Percentiles rank a stretch among this genome's conserved stretches.
Conservation (phyloP, 2,329 filamentous ascomycete species). For the Dothideomycetes sp. region DNA sequence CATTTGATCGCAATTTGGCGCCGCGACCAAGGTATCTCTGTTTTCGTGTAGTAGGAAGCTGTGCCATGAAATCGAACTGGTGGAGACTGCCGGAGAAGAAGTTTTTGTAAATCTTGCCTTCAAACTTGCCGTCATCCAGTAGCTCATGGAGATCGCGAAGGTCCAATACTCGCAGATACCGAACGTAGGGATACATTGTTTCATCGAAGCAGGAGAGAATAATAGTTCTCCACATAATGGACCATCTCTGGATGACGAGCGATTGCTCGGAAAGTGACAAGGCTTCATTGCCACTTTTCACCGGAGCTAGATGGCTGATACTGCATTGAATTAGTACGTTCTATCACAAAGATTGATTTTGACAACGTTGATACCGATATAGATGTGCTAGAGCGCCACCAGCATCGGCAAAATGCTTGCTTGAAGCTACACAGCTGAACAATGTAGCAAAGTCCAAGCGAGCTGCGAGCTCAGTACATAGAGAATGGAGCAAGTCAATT, state of each 20-base stretch:
- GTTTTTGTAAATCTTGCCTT: slow-evolving; percentile 42
- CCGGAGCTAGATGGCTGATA: slow-evolving; percentile 31
- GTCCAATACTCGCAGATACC: slow-evolving; percentile 54
- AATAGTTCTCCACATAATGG: slow-evolving; percentile 57
- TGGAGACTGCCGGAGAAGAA: slow-evolving; percentile 42
- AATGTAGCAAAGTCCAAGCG: slow-evolving; percentile 49
- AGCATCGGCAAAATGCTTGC: slow-evolving; percentile 44
- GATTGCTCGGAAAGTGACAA: slow-evolving; percentile 31
- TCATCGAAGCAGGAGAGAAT: slow-evolving; percentile 49
- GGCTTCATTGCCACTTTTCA: slow-evolving; percentile 33
- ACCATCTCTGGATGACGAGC: slow-evolving; percentile 44
- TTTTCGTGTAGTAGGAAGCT: slow-evolving; percentile 1
- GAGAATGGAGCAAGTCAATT: slow-evolving; percentile 49
- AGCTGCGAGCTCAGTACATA: slow-evolving; percentile 48
- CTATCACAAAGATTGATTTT: background rate
- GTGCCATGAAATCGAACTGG: slow-evolving; percentile 26
- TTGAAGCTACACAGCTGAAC: slow-evolving; percentile 46
- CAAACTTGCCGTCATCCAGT: slow-evolving; percentile 47
- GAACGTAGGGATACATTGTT: slow-evolving; percentile 58
- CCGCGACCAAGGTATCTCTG: background rate
- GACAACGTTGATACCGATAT: slow-evolving; percentile 44
- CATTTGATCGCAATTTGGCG: slow-evolving; percentile 27
- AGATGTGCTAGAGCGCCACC: slow-evolving; percentile 48
- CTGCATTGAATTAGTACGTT: slow-evolving; percentile 15
- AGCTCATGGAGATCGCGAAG: slow-evolving; percentile 50